phyloP scores from a whole-genome alignment of 208 protist genomes.

The Trypanosoma cruzi region DNA sequence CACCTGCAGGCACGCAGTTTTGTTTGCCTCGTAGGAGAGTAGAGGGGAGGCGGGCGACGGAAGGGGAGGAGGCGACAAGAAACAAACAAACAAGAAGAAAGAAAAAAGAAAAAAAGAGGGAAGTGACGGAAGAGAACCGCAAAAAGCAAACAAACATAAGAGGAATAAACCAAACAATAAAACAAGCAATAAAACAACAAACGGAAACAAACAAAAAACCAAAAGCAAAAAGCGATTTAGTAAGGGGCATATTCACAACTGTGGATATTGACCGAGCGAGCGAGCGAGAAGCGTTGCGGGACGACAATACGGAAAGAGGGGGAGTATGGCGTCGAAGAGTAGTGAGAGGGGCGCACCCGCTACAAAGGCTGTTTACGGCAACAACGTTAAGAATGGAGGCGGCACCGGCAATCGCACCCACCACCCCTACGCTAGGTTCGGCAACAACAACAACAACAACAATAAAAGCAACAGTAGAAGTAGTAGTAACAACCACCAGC shows the following conservation, averaged over 20 bases:
- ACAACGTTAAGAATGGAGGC: neutral
- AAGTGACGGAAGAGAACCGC: neutral
- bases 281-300: neutral
- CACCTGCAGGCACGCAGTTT: neutral
- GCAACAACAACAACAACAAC: too few relatives aligned
- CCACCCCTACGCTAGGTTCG: slow-evolving; percentile 12
- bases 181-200: neutral
- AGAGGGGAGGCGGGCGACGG: too few relatives aligned
- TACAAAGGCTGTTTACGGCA: neutral
- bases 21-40: too few relatives aligned
- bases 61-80: neutral
- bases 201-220: neutral
- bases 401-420: slow-evolving; percentile 25
- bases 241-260: neutral
- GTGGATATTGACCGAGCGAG: neutral
- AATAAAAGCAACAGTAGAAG: neutral
- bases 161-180: neutral
- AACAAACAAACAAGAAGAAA: slow-evolving; percentile 4
- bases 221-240: too few relatives aligned
- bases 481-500: neutral
- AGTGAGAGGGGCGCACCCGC: slow-evolving; percentile 1
- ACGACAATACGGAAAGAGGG: neutral
- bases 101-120: neutral
- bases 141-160: slow-evolving; percentile 3
- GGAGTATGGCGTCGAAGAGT: slow-evolving; percentile 9